Base-by-base conservation (phyloP, 768 basidiomycete genomes). In the Termitomyces sp. region DNA sequence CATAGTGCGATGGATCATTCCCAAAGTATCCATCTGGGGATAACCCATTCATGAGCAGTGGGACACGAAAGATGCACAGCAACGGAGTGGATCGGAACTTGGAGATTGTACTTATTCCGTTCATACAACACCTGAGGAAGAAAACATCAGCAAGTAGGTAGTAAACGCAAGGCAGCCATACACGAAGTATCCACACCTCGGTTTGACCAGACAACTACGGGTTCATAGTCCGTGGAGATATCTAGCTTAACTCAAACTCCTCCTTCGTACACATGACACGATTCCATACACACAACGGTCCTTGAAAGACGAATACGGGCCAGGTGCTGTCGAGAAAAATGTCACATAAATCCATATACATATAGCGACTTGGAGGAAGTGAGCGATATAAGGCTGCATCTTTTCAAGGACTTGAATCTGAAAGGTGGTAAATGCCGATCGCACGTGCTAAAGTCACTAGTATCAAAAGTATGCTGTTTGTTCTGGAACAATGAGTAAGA, bases 1-100 rank as follows among this genome's bases (percentile, higher is more conserved):
- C 34, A 29, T 15, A 45, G 37, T n/a, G 31, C 47, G 26, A 22
- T 54, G 58, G 51, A n/a, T 20, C 22, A 48, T 42, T 16, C 39
- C 45, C 52, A 29, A 59, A 49, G 31, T 9, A 22, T 49, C 61
- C 52, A 55, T 57, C 24, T 34, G 58, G 58, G 49, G 61, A 47
- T 62, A 62, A 33, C 18, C n/a, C 13, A 46, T 31, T 31, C 20
- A 33, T 37, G 34, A 42, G 24, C 46, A 36, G 44, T 55, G 26
- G 29, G 56, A 59, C 37, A 36, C 20, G 42, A 37, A 39, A 45
- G 48, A 59, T 24, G 50, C 52, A 59, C 61, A 58, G 55, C 29
- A 39, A 44, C 20, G 13, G 39, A 36, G 47, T 62, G 53, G 53
- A 42, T 48, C 53, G 8, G 20, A 44, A 56, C n/a, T 41, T 62